Evolutionary conservation across 768 basidiomycete species (phyloP).

Genomic region (Auricularia heimuer): DNA sequence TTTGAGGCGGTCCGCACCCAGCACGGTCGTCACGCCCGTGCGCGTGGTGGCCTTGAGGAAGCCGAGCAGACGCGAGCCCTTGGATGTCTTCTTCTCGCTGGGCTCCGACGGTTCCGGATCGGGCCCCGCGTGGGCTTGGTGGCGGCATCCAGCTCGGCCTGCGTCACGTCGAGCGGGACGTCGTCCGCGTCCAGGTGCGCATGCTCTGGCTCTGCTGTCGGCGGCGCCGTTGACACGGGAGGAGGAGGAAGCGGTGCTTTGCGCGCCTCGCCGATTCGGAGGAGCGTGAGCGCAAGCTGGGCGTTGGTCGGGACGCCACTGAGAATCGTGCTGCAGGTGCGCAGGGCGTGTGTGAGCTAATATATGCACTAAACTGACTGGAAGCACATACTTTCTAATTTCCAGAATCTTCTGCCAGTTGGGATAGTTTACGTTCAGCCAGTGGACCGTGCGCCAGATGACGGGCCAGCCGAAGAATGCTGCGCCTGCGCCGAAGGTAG

Average conservation of each 20-base stretch:
- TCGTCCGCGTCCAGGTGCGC: conserved; percentile 7
- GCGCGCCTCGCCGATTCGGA: conserved; percentile 30
- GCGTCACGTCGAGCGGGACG: background rate
- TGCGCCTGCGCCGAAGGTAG: conserved; percentile 25
- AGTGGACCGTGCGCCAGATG: conserved; percentile 18
- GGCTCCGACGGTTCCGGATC: background rate
- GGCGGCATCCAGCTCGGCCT: background rate
- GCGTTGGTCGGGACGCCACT: conserved; percentile 34
- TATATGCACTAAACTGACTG: no score
- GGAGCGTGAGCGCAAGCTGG: conserved; percentile 32
- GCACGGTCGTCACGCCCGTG: conserved; percentile 18
- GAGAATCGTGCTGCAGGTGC: conserved; percentile 22
- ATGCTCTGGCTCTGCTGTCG: conserved; percentile 8
- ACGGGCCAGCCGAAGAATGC: conserved; percentile 33
- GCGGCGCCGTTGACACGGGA: conserved; percentile 12
- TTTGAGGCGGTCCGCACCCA: conserved; percentile 24
- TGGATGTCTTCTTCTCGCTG: conserved; percentile 6
- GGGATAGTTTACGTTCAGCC: conserved; percentile 24
- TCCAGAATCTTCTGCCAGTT: conserved; percentile 29
- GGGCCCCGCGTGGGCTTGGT: background rate
- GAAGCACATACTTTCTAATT: conserved; percentile 24
- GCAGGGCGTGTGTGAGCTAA: background rate
- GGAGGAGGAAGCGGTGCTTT: conserved; percentile 32
- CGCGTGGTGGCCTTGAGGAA: conserved; percentile 22
- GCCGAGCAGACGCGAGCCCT: conserved; percentile 13